A percentile compares a stretch with the other conserved stretches of the same genome.
Evolutionary conservation across 2,329 filamentous ascomycete genomes (phyloP).

Genomic region (Knufia petricola): DNA sequence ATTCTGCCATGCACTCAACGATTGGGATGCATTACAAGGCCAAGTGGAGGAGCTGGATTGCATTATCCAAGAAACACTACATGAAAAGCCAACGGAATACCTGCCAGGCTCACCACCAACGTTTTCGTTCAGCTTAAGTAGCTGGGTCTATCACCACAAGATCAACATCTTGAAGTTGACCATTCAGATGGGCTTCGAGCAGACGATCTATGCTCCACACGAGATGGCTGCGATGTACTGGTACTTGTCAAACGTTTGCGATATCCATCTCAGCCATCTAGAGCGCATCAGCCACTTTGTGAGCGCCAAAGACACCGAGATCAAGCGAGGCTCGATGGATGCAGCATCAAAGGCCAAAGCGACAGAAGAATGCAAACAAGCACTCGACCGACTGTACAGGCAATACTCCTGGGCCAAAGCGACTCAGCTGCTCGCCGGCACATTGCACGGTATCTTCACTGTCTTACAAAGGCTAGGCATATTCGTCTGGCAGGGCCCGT

Average conservation of each 20-base stretch:
- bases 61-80: slow-evolving; percentile 51
- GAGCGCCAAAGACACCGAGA: slow-evolving; percentile 25
- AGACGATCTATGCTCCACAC: slow-evolving; percentile 77
- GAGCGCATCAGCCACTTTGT: slow-evolving; percentile 64
- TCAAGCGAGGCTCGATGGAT: slow-evolving; percentile 14
- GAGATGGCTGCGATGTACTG: slow-evolving; percentile 86
- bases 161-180: slow-evolving; percentile 79
- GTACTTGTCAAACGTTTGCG: slow-evolving; percentile 67
- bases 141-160: slow-evolving; percentile 86
- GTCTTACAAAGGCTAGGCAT: slow-evolving; percentile 48
- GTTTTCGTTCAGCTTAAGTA: slow-evolving; percentile 65
- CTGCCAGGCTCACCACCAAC: slow-evolving; percentile 42
- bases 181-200: slow-evolving; percentile 86
- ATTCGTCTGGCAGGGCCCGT: slow-evolving; percentile 34
- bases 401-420: slow-evolving; percentile 57
- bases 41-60: slow-evolving; percentile 67
- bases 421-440: slow-evolving; percentile 45
- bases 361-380: slow-evolving; percentile 24
- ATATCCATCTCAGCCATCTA: slow-evolving; percentile 57
- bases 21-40: slow-evolving; percentile 75
- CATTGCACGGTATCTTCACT: slow-evolving; percentile 53
- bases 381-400: slow-evolving; percentile 42
- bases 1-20: slow-evolving; percentile 71
- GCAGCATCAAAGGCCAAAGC: slow-evolving; percentile 9
- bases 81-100: slow-evolving; percentile 51